phyloP scores from a whole-genome alignment of 2,329 filamentous ascomycete species.

The Penicillium sp. region DNA sequence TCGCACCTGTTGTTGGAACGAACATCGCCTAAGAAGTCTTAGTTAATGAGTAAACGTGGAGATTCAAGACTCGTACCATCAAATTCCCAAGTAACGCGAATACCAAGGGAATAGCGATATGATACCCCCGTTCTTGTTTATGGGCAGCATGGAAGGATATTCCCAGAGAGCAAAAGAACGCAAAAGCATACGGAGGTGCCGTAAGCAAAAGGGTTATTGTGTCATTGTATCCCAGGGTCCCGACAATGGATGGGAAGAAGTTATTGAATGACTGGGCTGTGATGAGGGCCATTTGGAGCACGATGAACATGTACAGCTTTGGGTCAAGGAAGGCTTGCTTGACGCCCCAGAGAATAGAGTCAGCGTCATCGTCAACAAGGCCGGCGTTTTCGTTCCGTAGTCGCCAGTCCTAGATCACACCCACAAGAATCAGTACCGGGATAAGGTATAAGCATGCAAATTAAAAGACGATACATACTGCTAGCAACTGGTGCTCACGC shows the following conservation, averaged over 20 bases:
- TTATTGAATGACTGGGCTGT: slow-evolving; percentile 38
- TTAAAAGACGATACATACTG: slow-evolving; percentile 1
- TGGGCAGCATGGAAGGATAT: slow-evolving; percentile 24
- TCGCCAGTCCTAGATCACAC: slow-evolving; percentile 17
- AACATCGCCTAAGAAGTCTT: slow-evolving; percentile 10
- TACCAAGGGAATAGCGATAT: slow-evolving; percentile 20
- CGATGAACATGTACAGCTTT: slow-evolving; percentile 27
- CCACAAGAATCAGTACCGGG: neutral
- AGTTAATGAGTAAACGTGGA: neutral
- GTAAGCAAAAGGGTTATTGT: slow-evolving; percentile 25
- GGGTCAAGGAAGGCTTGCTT: slow-evolving; percentile 21
- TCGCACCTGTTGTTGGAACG: slow-evolving; percentile 10
- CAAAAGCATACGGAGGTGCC: slow-evolving; percentile 20
- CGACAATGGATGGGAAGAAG: slow-evolving; percentile 32
- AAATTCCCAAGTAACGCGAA: slow-evolving; percentile 17
- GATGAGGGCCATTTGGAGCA: slow-evolving; percentile 23
- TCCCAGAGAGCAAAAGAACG: slow-evolving; percentile 12
- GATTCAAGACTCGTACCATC: slow-evolving; percentile 1
- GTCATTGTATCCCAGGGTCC: slow-evolving; percentile 9
- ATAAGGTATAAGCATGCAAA: neutral
- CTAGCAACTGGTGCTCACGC: slow-evolving; percentile 14
- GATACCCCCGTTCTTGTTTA: slow-evolving; percentile 22
- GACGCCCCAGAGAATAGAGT: slow-evolving; percentile 16
- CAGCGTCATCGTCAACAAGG: slow-evolving; percentile 23
- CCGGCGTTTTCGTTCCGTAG: slow-evolving; percentile 28